phyloP scores from a whole-genome alignment of 768 basidiomycete genomes.

The Boletus sp. region DNA sequence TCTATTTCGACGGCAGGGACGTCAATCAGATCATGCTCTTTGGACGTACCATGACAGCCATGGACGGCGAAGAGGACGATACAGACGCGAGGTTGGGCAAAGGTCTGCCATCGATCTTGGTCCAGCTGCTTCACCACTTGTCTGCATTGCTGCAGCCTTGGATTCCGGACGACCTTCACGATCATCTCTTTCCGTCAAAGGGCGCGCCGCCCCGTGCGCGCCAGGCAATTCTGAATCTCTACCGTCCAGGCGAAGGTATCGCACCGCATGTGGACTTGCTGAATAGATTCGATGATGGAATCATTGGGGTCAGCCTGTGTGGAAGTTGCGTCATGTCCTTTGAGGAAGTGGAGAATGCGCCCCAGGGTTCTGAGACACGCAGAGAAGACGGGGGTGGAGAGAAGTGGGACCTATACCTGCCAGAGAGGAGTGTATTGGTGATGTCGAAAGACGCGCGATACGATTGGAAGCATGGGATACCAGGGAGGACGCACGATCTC shows the following conservation, averaged over 20 bases:
- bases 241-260: conserved; percentile 87
- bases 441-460: conserved; percentile 81
- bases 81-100: conserved; percentile 24
- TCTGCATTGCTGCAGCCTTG: conserved; percentile 45
- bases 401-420: conserved; percentile 59
- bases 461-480: conserved; percentile 86
- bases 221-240: conserved; percentile 89
- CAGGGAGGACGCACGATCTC: conserved; percentile 53
- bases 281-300: conserved; percentile 81
- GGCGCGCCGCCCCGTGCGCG: conserved; percentile 46
- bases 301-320: conserved; percentile 81
- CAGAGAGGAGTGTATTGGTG: conserved; percentile 71
- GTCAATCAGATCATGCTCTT: conserved; percentile 90
- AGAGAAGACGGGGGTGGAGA: neutral
- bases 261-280: conserved; percentile 84
- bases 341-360: conserved; percentile 25
- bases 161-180: conserved; percentile 48
- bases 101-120: conserved; percentile 56
- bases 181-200: conserved; percentile 56
- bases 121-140: conserved; percentile 49
- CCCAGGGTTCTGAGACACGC: neutral
- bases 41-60: conserved; percentile 38
- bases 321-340: conserved; percentile 84
- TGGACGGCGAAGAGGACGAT: conserved; percentile 9
- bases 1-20: conserved; percentile 48